These are phyloP conservation scores for Diaporthe amygdali DNA, from an alignment of 2,329 filamentous ascomycete species.

Conservation along the genomic window DNA sequence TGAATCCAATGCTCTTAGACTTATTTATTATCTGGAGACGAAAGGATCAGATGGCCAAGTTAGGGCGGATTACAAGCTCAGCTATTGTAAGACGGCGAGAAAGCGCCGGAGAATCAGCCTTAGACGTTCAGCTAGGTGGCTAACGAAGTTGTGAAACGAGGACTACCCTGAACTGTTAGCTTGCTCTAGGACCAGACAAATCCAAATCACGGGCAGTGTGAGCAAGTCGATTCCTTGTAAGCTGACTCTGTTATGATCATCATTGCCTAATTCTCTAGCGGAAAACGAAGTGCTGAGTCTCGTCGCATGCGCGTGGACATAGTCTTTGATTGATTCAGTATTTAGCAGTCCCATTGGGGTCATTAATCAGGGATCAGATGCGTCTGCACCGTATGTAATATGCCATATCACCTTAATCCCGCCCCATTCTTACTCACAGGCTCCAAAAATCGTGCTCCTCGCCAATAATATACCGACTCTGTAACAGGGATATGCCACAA, in stretches of 20 bases:
- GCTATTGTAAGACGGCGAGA: background rate
- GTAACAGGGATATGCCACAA: background rate
- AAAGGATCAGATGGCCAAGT: background rate
- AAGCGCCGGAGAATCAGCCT: background rate
- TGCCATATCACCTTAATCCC: background rate
- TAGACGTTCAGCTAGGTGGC: background rate
- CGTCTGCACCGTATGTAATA: constrained; percentile 1
- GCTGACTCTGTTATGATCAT: background rate
- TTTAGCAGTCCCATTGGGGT: background rate
- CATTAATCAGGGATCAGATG: background rate
- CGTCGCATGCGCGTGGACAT: background rate
- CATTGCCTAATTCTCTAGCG: background rate
- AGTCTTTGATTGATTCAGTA: background rate
- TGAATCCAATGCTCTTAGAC: background rate
- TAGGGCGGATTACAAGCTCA: background rate
- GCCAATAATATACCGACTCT: background rate
- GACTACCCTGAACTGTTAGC: background rate
- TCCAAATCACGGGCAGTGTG: background rate
- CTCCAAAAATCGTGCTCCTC: background rate
- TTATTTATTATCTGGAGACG: background rate
- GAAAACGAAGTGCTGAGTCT: background rate
- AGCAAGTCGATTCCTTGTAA: background rate
- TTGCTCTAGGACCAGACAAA: background rate
- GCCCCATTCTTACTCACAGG: background rate
- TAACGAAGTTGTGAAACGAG: background rate